phyloP scores from a whole-genome alignment of 2,329 filamentous ascomycete genomes.

The Phaeosphaeriaceae sp. region DNA sequence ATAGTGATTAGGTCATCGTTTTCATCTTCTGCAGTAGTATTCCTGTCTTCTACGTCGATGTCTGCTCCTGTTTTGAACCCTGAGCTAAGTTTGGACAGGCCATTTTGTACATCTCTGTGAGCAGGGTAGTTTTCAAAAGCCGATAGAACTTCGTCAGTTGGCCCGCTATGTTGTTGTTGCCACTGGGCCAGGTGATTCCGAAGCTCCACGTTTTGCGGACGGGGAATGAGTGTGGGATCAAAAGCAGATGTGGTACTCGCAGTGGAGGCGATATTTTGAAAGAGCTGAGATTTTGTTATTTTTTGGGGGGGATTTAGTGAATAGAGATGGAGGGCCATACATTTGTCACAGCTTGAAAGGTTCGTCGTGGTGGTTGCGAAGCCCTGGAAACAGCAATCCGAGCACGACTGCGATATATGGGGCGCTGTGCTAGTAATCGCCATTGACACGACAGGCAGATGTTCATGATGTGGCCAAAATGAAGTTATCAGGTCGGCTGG shows the following conservation, averaged over 20 bases:
- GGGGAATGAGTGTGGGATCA: constrained; percentile 20
- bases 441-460: constrained; percentile 37
- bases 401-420: neutral
- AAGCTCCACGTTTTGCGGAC: constrained; percentile 24
- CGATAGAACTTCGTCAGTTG: constrained; percentile 34
- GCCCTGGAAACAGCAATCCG: constrained; percentile 14
- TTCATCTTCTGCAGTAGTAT: constrained; percentile 29
- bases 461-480: constrained; percentile 19
- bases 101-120: constrained; percentile 32
- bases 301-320: neutral
- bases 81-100: constrained; percentile 28
- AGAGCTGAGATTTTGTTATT: constrained; percentile 24
- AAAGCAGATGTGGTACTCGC: constrained; percentile 8
- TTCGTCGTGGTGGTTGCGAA: constrained; percentile 18
- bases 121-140: constrained; percentile 41
- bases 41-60: constrained; percentile 26
- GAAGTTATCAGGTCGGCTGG: constrained; percentile 15
- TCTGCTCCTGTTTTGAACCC: constrained; percentile 32
- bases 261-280: constrained; percentile 12
- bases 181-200: constrained; percentile 47
- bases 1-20: constrained; percentile 43
- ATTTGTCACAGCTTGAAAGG: constrained; percentile 26
- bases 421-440: constrained; percentile 19
- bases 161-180: constrained; percentile 51
- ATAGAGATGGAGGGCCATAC: constrained; percentile 19